Base-by-base conservation (phyloP, 73 alveolate genomes). In the Paramecium biaurelia region DNA sequence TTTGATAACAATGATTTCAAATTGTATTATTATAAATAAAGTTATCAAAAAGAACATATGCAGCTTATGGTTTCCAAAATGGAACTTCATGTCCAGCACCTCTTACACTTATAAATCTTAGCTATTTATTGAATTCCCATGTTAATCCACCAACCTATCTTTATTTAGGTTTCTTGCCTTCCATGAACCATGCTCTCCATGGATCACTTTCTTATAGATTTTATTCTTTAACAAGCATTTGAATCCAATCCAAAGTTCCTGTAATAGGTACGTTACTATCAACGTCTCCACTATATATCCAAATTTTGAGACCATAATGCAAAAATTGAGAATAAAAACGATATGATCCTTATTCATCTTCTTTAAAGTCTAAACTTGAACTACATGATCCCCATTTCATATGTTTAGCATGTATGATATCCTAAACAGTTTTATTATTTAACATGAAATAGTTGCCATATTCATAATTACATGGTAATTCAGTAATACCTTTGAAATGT, bases 261-360 rank as follows among this genome's bases (percentile, higher is more conserved):
- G 89, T 49, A 11, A 95, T 92, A 10, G 98, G 98, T 15, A 95
- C 95, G 28, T 92, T 95, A 37, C 96, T 95, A 74, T 95, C 98
- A 24, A 95, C 87, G 86, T 94, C 97, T 8, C 98, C 98, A 57
- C 96, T 86, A 92, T 94, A 95, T 41, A 85, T 92, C 85, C 93
- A 87, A 41, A 95, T 87, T 38, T 94, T 94, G 37, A 90, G 92
- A 24, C 88, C 89, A 18, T 85, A 93, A 24, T 95, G 53, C 45
- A 92, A 28, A n/a, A 72, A 85, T 42, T 85, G 30, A 70, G 92
- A 92, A 47, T 92, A 95, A 59, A 94, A 94, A 74, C 96, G 84
- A 68, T 59, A 85, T 15, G 97, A 85, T 8, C 92, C 97, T 15
- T 92, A 42, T 21, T 38, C 63, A 79, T 79, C 90, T 23, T 79